Base-by-base conservation (phyloP, 2,329 filamentous ascomycete species). In the Rutstroemia sp. region DNA sequence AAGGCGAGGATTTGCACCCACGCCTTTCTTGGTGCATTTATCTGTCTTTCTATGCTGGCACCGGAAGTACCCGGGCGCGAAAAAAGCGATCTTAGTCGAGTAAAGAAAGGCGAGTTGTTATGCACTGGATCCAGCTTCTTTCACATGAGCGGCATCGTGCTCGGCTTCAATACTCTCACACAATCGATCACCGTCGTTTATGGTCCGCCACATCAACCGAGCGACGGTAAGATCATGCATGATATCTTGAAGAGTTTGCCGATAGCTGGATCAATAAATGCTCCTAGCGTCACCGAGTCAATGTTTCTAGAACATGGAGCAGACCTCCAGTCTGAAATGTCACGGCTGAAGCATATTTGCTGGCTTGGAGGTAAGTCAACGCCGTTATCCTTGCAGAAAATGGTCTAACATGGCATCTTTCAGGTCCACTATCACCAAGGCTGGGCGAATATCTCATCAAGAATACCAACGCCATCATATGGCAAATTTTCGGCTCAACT, bases 1-100 rank as follows among this genome's bases (percentile, higher is more conserved):
- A 85, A 85, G 54, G 77, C 78, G 0, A 79, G 80, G 47, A 76
- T 73, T 58, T 73, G 77, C 44, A 77, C 74, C 2, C 74, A 81
- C 54, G 61, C n/a, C 3, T 60, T 65, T 34, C 56, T 72, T 5
- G 63, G 64, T 1, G 68, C 71, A 0, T 67, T 72, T 64, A 72
- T 76, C 58, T 69, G 27, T 30, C 21, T 19, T 38, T 12, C 2
- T 3, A 27, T n/a, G 5, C 19, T 58, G 14, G 12, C 54, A 14
- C 38, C 51, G 2, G 52, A 48, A 9, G 23, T 51, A 6, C 45
- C 51, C n/a, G 56, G 56, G 17, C 19, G 52, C 21, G n/a, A 2
- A 14, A 4, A 5, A 14, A n/a, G 51, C 21, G 47, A 38, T n/a
- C n/a, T 14, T 9, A 40, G n/a, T 8, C 4, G 42, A n/a, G 12